phyloP scores from a whole-genome alignment of 495 filamentous ascomycete genomes.

The Xylaria bambusicola region DNA sequence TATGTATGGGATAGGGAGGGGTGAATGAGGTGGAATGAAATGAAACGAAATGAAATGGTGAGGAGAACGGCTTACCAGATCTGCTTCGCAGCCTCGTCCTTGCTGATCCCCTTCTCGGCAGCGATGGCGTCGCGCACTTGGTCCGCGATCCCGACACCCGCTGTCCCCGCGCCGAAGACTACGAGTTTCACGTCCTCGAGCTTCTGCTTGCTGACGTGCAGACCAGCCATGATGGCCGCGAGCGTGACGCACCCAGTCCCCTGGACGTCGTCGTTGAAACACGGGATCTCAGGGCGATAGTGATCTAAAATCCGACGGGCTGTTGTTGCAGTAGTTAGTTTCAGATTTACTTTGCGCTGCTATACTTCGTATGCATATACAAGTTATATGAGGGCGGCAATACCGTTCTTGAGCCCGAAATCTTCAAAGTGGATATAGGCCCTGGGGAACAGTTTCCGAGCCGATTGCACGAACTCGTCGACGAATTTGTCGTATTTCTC shows the following conservation, averaged over 20 bases:
- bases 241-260: constrained; percentile 87
- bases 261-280: constrained; percentile 93
- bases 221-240: constrained; percentile 73
- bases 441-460: constrained; percentile 69
- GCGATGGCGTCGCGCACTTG: constrained; percentile 79
- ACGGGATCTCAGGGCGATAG: constrained; percentile 69
- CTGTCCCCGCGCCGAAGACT: constrained; percentile 81
- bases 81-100: constrained; percentile 74
- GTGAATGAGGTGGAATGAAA: no score
- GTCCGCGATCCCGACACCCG: constrained; percentile 86
- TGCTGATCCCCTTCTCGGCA: constrained; percentile 63
- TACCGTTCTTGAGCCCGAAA: constrained; percentile 58
- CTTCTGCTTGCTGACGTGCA: constrained; percentile 67
- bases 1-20: not conserved
- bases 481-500: constrained; percentile 79
- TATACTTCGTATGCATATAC: not conserved
- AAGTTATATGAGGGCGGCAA: not conserved
- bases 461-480: constrained; percentile 68
- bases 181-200: constrained; percentile 69
- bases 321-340: constrained; percentile 16
- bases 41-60: no score
- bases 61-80: constrained; percentile 63
- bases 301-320: constrained; percentile 69
- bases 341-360: no score
- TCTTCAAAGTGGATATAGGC: constrained; percentile 84